A percentile compares a stretch with the other conserved stretches of the same genome.
phyloP scores from a whole-genome alignment of 2,329 filamentous ascomycete genomes.

The Fusarium sp. region DNA sequence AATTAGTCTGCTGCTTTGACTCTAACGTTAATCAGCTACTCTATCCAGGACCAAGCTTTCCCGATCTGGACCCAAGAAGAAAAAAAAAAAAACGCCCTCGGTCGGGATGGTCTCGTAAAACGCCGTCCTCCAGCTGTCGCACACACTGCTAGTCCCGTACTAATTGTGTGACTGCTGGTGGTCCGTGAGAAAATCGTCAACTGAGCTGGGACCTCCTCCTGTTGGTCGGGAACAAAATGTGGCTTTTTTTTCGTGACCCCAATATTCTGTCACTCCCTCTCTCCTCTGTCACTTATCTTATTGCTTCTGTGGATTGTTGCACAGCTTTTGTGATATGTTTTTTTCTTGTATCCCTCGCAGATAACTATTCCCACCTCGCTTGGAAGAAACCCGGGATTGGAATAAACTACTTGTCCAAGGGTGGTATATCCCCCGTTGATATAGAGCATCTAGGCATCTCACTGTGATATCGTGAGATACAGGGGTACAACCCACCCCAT shows the following conservation, averaged over 20 bases:
- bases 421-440: background rate
- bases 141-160: background rate
- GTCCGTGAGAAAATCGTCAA: background rate
- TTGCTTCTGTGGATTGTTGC: background rate
- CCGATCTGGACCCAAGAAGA: background rate
- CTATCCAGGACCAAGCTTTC: background rate
- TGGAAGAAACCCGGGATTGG: background rate
- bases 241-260: background rate
- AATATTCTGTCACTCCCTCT: background rate
- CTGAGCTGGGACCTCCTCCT: background rate
- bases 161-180: background rate
- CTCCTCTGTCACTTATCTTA: slow-evolving; percentile 1
- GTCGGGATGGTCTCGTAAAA: background rate
- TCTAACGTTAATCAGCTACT: background rate
- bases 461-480: background rate
- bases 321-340: background rate
- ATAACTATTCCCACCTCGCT: background rate
- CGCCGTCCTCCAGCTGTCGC: background rate
- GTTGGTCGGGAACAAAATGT: background rate
- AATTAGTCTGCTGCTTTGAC: too few species aligned
- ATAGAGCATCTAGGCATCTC: background rate
- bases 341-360: background rate
- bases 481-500: slow-evolving; percentile 2
- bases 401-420: background rate
- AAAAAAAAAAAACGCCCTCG: background rate